Conservation (phyloP, 2,329 filamentous ascomycete genomes). For the Hypomyces rosellus region DNA sequence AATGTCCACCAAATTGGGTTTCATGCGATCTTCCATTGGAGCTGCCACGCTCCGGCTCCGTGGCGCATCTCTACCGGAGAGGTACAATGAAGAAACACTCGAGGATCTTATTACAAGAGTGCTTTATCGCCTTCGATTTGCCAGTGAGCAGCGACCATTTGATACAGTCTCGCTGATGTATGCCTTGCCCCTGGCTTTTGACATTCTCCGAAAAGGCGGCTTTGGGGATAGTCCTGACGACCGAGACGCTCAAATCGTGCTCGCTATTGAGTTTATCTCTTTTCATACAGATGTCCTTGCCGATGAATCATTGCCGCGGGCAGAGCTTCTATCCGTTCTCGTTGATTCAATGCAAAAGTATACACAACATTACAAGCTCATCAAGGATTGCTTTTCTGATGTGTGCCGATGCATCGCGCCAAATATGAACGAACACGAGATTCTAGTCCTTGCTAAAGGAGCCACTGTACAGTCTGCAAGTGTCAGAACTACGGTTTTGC, state of each 20-base stretch:
- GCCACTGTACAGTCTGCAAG: constrained; percentile 71
- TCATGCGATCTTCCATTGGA: constrained; percentile 75
- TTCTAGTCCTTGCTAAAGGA: constrained; percentile 69
- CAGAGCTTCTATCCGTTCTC: constrained; percentile 63
- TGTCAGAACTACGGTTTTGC: constrained; percentile 77
- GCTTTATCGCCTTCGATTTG: constrained; percentile 82
- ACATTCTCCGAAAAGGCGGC: constrained; percentile 73
- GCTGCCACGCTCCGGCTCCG: constrained; percentile 78
- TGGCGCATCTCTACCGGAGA: constrained; percentile 64
- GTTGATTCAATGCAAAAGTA: constrained; percentile 82
- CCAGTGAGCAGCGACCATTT: constrained; percentile 89
- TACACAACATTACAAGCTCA: constrained; percentile 86
- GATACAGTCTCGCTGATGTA: constrained; percentile 85
- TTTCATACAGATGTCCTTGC: constrained; percentile 80
- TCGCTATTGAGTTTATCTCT: constrained; percentile 81
- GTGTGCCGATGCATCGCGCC: constrained; percentile 77
- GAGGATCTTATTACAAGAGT: constrained; percentile 81
- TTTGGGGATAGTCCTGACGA: constrained; percentile 69
- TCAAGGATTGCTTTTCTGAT: constrained; percentile 88
- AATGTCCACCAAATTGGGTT: constrained; percentile 66
- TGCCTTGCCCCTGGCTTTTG: constrained; percentile 72
- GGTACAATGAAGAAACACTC: constrained; percentile 72
- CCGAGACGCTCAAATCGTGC: constrained; percentile 79
- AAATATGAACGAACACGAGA: constrained; percentile 69
- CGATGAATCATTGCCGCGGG: constrained; percentile 69